These are phyloP conservation scores for Prunus armeniaca DNA, from an alignment of 306 rosid genomes.

Conservation along the genomic window DNA sequence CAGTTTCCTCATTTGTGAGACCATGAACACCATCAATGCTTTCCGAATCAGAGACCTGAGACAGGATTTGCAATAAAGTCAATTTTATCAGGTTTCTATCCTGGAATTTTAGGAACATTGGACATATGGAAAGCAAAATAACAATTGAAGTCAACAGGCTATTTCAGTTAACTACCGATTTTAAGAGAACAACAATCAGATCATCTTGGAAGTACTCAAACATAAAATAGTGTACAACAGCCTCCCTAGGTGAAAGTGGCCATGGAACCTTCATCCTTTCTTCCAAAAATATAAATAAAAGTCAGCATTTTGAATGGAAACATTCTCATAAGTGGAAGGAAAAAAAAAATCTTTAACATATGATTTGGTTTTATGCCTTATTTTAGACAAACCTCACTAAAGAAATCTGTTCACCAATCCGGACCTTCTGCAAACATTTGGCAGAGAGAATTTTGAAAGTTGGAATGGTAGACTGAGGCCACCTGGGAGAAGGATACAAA, in stretches of 20 bases:
- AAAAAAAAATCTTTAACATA: background rate
- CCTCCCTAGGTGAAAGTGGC: conserved; percentile 94
- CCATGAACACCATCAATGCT: conserved; percentile 40
- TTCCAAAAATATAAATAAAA: conserved; percentile 57
- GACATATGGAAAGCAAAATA: background rate
- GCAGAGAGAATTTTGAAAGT: conserved; percentile 60
- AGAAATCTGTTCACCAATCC: conserved; percentile 68
- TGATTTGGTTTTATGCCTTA: conserved; percentile 3
- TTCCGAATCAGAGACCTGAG: conserved; percentile 58
- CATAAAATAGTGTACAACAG: conserved; percentile 64
- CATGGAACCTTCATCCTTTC: conserved; percentile 92
- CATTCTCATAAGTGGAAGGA: conserved; percentile 3
- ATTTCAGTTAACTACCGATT: conserved; percentile 53
- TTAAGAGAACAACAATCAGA: conserved; percentile 66
- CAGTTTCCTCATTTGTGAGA: conserved; percentile 50
- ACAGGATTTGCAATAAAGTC: conserved; percentile 17
- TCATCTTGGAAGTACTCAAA: conserved; percentile 90
- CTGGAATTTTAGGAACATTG: background rate
- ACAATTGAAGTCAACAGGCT: background rate
- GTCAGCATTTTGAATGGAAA: conserved; percentile 36
- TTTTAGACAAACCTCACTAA: conserved; percentile 70
- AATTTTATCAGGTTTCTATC: conserved; percentile 21
- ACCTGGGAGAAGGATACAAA: conserved; percentile 51
- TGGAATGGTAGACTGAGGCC: conserved; percentile 81
- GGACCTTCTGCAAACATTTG: conserved; percentile 65